Evolutionary conservation across 306 rosid species (phyloP), one percentile per base, ranked within the genome.

Genomic region (Acacia confusa): DNA sequence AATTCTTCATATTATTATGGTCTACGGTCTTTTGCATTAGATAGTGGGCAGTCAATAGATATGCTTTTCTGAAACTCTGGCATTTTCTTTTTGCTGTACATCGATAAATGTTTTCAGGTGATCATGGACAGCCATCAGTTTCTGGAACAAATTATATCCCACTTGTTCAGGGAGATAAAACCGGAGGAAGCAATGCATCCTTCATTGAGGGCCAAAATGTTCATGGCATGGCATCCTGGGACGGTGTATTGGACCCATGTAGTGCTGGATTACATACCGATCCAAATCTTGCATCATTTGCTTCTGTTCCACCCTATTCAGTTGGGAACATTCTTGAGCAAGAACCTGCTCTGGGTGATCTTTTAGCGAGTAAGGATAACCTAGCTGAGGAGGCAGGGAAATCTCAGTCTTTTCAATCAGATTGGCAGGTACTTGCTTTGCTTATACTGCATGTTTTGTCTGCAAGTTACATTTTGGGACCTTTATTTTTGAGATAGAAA

Each of bases 351-450:
- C 71, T 81, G 27, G 80, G 82, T 63, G 75, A 79, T 58, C 78
- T 58, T 80, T 84, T 85, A 53, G 73, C 40, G 57, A 70, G 85
- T 75, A 79, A 85, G 81, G 86, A 78, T 77, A 70, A 66, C 69
- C 57, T 83, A 50, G 72, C 77, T 65, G 86, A 72, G 82, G 88
- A 85, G 80, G 84, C 80, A 63, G 88, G 82, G 75, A 87, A 66
- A 82, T 82, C 90, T 79, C 83, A 73, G 81, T 70, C 92, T 78
- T 77, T 85, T 64, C 82, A 85, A 81, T 79, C 92, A 55, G 85
- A 80, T 77, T 92, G 97, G 95, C 92, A 88, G 98, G 98, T 94
- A 88, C 80, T 80, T 77, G 32, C 34, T 72, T 82, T 77, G 34
- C 43, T 77, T n/a, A 22, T 76, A 73, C 74, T 68, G 40, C 71